Evolutionary conservation across 2,329 filamentous ascomycete species (phyloP).

Genomic region (Monosporascus ibericus): DNA sequence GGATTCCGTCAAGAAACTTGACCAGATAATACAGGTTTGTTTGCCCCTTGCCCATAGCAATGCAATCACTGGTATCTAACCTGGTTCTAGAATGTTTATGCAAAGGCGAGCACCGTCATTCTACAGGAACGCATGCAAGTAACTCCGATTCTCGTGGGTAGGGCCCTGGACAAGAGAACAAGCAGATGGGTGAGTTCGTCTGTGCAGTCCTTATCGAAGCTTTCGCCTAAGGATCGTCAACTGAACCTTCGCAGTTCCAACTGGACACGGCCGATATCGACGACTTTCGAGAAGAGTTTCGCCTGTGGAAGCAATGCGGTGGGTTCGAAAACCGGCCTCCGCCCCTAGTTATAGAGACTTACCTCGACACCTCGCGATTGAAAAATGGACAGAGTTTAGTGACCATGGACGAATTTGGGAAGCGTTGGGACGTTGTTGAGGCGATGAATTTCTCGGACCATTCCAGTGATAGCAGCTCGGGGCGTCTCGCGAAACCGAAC

Average conservation of each 20-base stretch:
- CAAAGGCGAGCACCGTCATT: conserved; percentile 79
- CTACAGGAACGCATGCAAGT: conserved; percentile 74
- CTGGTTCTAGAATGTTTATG: conserved; percentile 71
- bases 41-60: background rate
- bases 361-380: conserved; percentile 72
- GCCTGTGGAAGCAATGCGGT: conserved; percentile 75
- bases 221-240: conserved; percentile 6
- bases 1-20: conserved; percentile 72
- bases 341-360: conserved; percentile 84
- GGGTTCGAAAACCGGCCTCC: conserved; percentile 71
- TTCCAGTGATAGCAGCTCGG: conserved; percentile 40
- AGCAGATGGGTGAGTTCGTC: conserved; percentile 26
- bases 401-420: conserved; percentile 80
- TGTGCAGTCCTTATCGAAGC: background rate
- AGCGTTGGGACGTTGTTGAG: conserved; percentile 87
- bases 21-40: conserved; percentile 85
- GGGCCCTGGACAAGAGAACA: conserved; percentile 19
- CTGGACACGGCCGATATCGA: conserved; percentile 91
- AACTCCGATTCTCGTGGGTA: conserved; percentile 23
- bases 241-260: conserved; percentile 64
- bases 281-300: conserved; percentile 74
- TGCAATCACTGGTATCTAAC: conserved; percentile 6
- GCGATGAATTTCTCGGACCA: conserved; percentile 62
- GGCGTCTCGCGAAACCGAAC: conserved; percentile 38
- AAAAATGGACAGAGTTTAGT: conserved; percentile 83